phyloP scores from a whole-genome alignment of 805 yeast genomes.

The Candida sithepensis region DNA sequence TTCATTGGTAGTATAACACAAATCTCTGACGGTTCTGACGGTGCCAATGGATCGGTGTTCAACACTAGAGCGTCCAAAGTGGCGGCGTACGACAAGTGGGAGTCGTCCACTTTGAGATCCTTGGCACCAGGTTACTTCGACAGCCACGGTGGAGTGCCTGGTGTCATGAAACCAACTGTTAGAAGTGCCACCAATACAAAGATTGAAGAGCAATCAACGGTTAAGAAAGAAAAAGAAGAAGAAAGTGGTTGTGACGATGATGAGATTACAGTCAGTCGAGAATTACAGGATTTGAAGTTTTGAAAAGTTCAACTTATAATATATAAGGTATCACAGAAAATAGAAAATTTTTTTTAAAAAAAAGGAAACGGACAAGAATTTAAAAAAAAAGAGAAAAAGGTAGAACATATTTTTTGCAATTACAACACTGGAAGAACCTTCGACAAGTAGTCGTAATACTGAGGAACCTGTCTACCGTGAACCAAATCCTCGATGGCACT shows the following conservation, averaged over 20 bases:
- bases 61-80: background rate
- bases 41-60: background rate
- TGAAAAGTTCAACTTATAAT: too few species aligned
- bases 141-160: conserved; percentile 17
- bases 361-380: background rate
- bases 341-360: background rate
- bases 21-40: background rate
- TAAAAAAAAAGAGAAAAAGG: background rate
- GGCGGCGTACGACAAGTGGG: conserved; percentile 20
- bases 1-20: background rate
- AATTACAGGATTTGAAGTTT: background rate
- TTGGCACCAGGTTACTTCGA: conserved; percentile 28
- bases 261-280: background rate
- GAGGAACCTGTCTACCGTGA: conserved; percentile 18
- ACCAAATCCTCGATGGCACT: conserved; percentile 28
- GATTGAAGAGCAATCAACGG: background rate
- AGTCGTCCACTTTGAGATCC: conserved; percentile 12
- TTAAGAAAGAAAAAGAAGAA: background rate
- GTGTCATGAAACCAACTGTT: conserved; percentile 26
- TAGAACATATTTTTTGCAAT: background rate
- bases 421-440: conserved; percentile 24
- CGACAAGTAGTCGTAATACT: conserved; percentile 22
- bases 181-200: background rate
- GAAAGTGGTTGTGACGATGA: background rate
- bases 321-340: too few species aligned